Percentiles rank a stretch among this genome's conserved stretches.
Conservation (phyloP, 345 rosid species). For the Pelargonium nanum region DNA sequence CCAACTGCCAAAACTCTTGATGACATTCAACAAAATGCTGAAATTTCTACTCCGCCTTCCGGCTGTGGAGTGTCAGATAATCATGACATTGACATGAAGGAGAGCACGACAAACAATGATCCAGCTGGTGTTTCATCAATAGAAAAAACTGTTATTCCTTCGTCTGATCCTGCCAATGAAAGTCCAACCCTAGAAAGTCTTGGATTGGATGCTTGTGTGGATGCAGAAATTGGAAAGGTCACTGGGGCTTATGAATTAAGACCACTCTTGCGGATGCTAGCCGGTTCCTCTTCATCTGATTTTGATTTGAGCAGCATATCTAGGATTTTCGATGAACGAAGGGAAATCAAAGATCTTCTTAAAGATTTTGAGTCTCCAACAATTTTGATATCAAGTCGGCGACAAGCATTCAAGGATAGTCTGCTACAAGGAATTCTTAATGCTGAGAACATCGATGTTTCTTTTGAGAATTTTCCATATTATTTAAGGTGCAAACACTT, state of each 20-base stretch:
- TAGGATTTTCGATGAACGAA: constrained; percentile 51
- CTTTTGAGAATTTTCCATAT: constrained; percentile 78
- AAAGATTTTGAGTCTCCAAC: constrained; percentile 43
- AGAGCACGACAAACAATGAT: constrained; percentile 42
- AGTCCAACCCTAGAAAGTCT: constrained; percentile 33
- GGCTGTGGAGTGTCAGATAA: constrained; percentile 32
- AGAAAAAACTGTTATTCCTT: constrained; percentile 43
- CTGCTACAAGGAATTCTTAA: constrained; percentile 54
- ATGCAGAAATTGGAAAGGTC: constrained; percentile 38
- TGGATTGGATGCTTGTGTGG: constrained; percentile 48
- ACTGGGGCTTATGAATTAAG: constrained; percentile 49
- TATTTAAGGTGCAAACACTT: constrained; percentile 49
- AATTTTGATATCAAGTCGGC: constrained; percentile 40
- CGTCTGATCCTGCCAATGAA: constrained; percentile 42
- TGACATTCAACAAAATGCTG: constrained; percentile 47
- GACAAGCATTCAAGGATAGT: constrained; percentile 62
- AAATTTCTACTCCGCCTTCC: constrained; percentile 43
- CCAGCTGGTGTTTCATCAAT: constrained; percentile 37
- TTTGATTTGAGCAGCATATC: constrained; percentile 39
- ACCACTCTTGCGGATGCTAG: constrained; percentile 58
- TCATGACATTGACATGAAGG: constrained; percentile 64
- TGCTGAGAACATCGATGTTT: constrained; percentile 56
- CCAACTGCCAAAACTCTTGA: constrained; percentile 43
- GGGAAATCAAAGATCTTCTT: constrained; percentile 40
- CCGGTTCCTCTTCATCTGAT: constrained; percentile 44